Conservation (phyloP, 495 filamentous ascomycete genomes). For the Annulohypoxylon nitens region DNA sequence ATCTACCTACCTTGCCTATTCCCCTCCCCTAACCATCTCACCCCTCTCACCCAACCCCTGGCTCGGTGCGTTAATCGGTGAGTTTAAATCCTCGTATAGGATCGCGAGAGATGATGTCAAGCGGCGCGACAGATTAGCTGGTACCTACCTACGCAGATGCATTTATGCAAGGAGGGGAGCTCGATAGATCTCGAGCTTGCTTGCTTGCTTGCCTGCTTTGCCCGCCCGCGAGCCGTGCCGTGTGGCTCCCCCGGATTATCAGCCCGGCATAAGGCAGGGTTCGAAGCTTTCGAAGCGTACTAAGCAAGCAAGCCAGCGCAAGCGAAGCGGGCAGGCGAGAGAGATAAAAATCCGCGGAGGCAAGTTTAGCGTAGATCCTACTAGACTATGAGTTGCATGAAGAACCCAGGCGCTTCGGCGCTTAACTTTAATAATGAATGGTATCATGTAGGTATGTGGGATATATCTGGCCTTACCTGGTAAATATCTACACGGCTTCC, state of each 20-base stretch:
- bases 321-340: not conserved
- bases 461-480: not conserved
- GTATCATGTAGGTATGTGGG: not conserved
- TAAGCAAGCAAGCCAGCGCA: constrained; percentile 1
- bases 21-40: not conserved
- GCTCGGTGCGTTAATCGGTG: constrained; percentile 3
- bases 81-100: constrained; percentile 4
- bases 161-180: not conserved
- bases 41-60: not conserved
- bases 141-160: not conserved
- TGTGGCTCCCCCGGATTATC: constrained; percentile 9
- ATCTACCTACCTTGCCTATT: not conserved
- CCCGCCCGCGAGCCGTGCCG: not conserved
- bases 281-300: not conserved
- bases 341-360: not conserved
- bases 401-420: not conserved
- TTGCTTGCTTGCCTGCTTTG: too few relatives aligned
- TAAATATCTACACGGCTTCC: not conserved
- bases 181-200: not conserved
- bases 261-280: constrained; percentile 6
- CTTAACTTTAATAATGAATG: not conserved
- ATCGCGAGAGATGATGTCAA: not conserved
- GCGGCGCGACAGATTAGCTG: not conserved
- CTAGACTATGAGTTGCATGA: not conserved
- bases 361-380: not conserved